phyloP scores from a whole-genome alignment of 2,329 filamentous ascomycete genomes.

The Beauveria brongniartii region DNA sequence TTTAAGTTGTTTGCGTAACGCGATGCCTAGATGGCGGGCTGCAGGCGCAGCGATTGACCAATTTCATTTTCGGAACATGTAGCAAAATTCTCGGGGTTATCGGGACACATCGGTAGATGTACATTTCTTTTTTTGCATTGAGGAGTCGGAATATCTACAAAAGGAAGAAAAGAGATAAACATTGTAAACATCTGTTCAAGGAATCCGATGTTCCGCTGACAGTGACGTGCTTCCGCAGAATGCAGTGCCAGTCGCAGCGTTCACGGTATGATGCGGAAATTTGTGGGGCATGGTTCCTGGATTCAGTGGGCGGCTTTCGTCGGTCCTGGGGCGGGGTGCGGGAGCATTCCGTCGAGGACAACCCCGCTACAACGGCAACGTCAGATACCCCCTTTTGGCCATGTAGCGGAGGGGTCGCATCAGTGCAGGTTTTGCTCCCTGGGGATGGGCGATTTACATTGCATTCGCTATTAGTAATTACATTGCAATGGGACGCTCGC shows the following conservation, averaged over 20 bases:
- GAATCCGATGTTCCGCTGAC: constrained; percentile 1
- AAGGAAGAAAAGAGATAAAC: neutral
- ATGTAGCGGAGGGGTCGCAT: neutral
- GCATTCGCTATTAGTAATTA: neutral
- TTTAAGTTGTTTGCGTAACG: constrained; percentile 44
- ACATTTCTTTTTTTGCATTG: neutral
- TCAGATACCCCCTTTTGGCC: neutral
- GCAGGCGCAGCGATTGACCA: neutral
- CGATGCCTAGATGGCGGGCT: neutral
- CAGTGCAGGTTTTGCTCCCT: neutral
- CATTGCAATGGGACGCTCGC: neutral
- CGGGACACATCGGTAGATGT: neutral
- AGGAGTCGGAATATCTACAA: constrained; percentile 2
- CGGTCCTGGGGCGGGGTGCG: constrained; percentile 5
- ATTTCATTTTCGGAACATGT: neutral
- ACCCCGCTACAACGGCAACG: neutral
- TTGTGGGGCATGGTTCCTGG: neutral
- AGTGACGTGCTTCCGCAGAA: constrained; percentile 1
- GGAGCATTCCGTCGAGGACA: constrained; percentile 5
- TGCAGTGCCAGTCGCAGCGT: too few species aligned
- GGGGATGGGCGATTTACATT: neutral
- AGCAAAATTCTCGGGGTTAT: neutral
- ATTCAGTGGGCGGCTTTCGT: constrained; percentile 5
- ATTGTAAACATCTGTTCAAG: neutral
- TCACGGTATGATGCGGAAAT: constrained; percentile 5